A percentile compares a stretch with the other conserved stretches of the same genome.
These are phyloP conservation scores for Akanthomyces dipterigenus DNA, from an alignment of 2,329 filamentous ascomycete genomes.

Conservation along the genomic window DNA sequence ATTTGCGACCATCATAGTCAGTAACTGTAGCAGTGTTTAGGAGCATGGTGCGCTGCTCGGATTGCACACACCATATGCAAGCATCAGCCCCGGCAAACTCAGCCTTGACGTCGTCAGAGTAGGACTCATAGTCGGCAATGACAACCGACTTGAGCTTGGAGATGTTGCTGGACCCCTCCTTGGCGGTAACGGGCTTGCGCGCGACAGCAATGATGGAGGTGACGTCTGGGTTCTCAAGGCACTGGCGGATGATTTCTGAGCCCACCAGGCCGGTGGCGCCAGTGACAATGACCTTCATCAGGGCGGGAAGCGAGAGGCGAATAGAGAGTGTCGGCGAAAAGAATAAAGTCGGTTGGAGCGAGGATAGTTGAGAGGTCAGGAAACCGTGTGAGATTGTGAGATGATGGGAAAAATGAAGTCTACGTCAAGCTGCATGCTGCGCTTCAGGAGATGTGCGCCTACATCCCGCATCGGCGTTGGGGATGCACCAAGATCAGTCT, in stretches of 20 bases:
- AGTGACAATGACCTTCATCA: conserved; percentile 30
- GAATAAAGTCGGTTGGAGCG: no score
- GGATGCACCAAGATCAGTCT: no score
- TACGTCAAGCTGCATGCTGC: no score
- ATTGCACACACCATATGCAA: conserved; percentile 25
- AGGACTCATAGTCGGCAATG: conserved; percentile 26
- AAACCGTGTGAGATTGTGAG: no score
- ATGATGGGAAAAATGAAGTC: no score
- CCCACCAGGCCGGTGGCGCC: conserved; percentile 19
- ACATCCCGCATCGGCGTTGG: no score
- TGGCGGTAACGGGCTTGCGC: conserved; percentile 22
- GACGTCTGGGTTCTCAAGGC: conserved; percentile 23
- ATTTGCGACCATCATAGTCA: not conserved
- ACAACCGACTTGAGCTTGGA: conserved; percentile 27
- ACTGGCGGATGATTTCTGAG: conserved; percentile 29
- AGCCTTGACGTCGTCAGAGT: conserved; percentile 24
- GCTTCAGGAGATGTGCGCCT: no score
- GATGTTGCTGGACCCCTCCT: conserved; percentile 17
- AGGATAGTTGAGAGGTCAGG: no score
- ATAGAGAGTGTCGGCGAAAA: no score
- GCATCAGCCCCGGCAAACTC: conserved; percentile 27
- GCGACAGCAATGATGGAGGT: conserved; percentile 28
- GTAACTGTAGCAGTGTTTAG: not conserved
- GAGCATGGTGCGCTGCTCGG: no score
- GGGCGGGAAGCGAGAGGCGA: no score